Evolutionary conservation across 306 rosid genomes (phyloP).

Genomic region (Boehmeria nivea): DNA sequence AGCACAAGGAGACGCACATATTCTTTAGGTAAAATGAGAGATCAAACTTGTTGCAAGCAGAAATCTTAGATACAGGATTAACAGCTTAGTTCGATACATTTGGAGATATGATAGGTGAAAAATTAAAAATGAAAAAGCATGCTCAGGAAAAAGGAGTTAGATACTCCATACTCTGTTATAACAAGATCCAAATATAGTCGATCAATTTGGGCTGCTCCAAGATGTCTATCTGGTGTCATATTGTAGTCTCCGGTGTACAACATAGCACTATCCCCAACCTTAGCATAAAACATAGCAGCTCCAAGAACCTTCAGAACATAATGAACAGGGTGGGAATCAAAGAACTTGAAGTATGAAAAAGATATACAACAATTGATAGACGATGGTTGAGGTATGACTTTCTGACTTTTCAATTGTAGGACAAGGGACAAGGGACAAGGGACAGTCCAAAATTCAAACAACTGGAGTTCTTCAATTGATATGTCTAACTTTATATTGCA

Average conservation of each 20-base stretch:
- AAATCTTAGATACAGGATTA: not conserved
- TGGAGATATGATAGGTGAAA: not conserved
- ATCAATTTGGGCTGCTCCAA: slow-evolving; percentile 96
- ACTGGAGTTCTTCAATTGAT: too few species aligned
- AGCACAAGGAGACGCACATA: too few species aligned
- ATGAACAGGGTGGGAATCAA: slow-evolving; percentile 11
- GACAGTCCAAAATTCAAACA: too few species aligned
- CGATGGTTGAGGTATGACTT: not conserved
- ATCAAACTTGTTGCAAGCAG: too few species aligned
- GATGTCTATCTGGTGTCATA: slow-evolving; percentile 97
- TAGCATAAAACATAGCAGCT: slow-evolving; percentile 96
- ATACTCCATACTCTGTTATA: slow-evolving; percentile 67
- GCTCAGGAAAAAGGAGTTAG: not conserved
- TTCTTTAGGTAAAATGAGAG: too few species aligned
- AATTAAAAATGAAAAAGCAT: too few species aligned
- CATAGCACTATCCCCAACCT: slow-evolving; percentile 79
- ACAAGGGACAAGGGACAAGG: not conserved
- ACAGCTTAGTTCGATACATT: not conserved
- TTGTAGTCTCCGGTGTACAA: slow-evolving; percentile 96
- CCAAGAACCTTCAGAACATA: slow-evolving; percentile 70
- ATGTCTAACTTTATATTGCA: too few species aligned
- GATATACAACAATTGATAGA: not conserved
- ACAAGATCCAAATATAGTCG: slow-evolving; percentile 82
- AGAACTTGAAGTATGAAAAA: not conserved
- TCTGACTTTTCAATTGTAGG: not conserved